phyloP scores from a whole-genome alignment of 2,329 filamentous ascomycete genomes.

The Mycogone perniciosa region DNA sequence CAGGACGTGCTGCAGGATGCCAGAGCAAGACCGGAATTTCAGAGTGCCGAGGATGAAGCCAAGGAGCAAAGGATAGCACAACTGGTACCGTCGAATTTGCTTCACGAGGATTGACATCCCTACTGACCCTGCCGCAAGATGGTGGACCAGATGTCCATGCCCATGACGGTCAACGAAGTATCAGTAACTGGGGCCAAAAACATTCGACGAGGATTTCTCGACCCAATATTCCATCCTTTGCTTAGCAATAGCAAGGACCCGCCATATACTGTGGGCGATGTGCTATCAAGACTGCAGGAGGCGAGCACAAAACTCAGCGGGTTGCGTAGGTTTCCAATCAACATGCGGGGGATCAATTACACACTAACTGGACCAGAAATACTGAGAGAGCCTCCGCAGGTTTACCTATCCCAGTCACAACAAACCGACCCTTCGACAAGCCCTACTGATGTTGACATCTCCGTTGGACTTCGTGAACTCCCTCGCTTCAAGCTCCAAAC shows the following conservation, averaged over 20 bases:
- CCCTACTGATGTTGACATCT: slow-evolving; percentile 74
- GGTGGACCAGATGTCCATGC: slow-evolving; percentile 73
- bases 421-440: slow-evolving; percentile 62
- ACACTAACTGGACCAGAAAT: slow-evolving; percentile 54
- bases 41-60: slow-evolving; percentile 32
- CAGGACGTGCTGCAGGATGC: slow-evolving; percentile 34
- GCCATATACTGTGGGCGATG: slow-evolving; percentile 73
- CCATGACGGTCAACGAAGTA: slow-evolving; percentile 81
- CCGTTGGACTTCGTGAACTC: slow-evolving; percentile 76
- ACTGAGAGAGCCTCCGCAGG: slow-evolving; percentile 74
- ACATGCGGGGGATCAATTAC: slow-evolving; percentile 15
- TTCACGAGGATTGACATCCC: background rate
- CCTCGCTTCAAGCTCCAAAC: slow-evolving; percentile 84
- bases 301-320: slow-evolving; percentile 68
- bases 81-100: slow-evolving; percentile 23
- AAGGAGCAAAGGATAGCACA: slow-evolving; percentile 34
- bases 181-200: slow-evolving; percentile 75
- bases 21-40: slow-evolving; percentile 30
- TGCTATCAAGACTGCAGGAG: slow-evolving; percentile 63
- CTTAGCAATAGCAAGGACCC: slow-evolving; percentile 60
- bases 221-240: slow-evolving; percentile 72
- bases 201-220: slow-evolving; percentile 78
- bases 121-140: slow-evolving; percentile 25
- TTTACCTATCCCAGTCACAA: slow-evolving; percentile 74
- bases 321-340: slow-evolving; percentile 57